These are phyloP conservation scores for Xylaria sp. DNA, from an alignment of 2,329 filamentous ascomycete species.

Conservation along the genomic window DNA sequence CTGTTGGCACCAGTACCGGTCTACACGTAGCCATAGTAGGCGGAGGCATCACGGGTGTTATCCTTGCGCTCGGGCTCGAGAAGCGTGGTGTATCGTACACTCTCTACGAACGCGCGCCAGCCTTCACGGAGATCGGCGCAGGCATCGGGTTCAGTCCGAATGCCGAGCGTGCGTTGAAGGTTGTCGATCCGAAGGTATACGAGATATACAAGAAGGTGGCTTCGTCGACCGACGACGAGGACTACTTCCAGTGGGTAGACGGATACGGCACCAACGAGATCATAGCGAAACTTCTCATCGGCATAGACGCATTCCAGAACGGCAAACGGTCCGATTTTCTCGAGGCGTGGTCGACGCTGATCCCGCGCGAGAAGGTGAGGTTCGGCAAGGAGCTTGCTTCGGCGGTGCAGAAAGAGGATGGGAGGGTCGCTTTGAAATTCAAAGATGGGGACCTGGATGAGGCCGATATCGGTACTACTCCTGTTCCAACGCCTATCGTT, in stretches of 20 bases:
- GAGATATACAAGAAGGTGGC: constrained; percentile 53
- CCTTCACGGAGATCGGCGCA: constrained; percentile 60
- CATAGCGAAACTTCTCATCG: constrained; percentile 52
- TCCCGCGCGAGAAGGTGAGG: constrained; percentile 45
- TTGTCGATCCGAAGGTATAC: constrained; percentile 51
- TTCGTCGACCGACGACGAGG: constrained; percentile 39
- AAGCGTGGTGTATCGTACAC: constrained; percentile 56
- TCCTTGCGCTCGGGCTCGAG: constrained; percentile 60
- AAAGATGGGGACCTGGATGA: constrained; percentile 47
- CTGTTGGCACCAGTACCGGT: constrained; percentile 3
- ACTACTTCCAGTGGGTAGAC: constrained; percentile 58
- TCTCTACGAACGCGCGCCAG: constrained; percentile 59
- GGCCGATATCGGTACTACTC: constrained; percentile 48
- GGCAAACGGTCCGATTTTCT: constrained; percentile 56
- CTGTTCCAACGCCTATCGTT: background rate
- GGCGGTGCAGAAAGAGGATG: constrained; percentile 45
- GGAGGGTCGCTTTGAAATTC: constrained; percentile 47
- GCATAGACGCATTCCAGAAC: constrained; percentile 56
- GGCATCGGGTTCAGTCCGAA: constrained; percentile 65
- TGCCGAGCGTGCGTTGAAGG: constrained; percentile 58
- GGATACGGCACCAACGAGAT: constrained; percentile 49
- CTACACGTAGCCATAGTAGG: constrained; percentile 60
- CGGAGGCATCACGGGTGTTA: constrained; percentile 63
- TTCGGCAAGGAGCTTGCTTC: constrained; percentile 52
- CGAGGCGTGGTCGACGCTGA: constrained; percentile 52